phyloP scores from a whole-genome alignment of 805 yeast species.

The Limtongozyma cylindracea region DNA sequence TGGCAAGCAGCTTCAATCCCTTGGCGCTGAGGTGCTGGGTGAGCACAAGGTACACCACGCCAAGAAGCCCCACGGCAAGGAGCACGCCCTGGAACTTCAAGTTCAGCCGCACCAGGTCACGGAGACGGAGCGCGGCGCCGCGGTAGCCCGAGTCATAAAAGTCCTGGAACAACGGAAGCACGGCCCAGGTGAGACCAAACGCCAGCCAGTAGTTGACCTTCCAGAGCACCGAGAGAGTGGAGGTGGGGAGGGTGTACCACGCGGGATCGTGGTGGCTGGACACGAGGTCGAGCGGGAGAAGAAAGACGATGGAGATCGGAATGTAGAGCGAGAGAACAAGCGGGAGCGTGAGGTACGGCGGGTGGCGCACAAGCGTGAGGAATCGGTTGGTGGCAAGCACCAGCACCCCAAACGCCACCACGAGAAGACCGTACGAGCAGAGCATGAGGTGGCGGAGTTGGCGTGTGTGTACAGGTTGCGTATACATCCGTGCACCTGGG shows the following conservation, averaged over 20 bases:
- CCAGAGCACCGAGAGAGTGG: slow-evolving; percentile 35
- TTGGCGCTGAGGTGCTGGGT: slow-evolving; percentile 25
- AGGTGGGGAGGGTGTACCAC: slow-evolving; percentile 9
- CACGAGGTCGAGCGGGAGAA: slow-evolving; percentile 54
- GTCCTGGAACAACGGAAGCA: slow-evolving; percentile 50
- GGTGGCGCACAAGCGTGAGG: slow-evolving; percentile 9
- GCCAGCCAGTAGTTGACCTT: slow-evolving; percentile 60
- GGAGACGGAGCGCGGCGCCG: slow-evolving; percentile 16
- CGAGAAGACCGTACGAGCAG: too few species aligned
- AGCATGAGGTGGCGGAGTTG: too few species aligned
- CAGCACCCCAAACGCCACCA: too few species aligned
- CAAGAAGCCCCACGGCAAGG: slow-evolving; percentile 22
- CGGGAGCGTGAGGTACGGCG: slow-evolving; percentile 16
- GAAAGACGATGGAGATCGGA: slow-evolving; percentile 49
- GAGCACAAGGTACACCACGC: slow-evolving; percentile 30
- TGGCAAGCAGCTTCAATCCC: slow-evolving; percentile 38
- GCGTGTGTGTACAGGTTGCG: too few species aligned
- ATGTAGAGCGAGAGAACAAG: slow-evolving; percentile 37
- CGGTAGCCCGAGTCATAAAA: slow-evolving; percentile 49
- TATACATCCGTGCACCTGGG: too few species aligned
- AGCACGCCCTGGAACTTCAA: slow-evolving; percentile 34
- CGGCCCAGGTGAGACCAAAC: slow-evolving; percentile 53
- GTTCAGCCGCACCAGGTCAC: slow-evolving; percentile 30
- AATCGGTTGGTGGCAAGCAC: too few species aligned
- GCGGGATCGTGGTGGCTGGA: slow-evolving; percentile 12